Base-by-base conservation (phyloP, 164 flowering plant species). In the Echeveria elegans region DNA sequence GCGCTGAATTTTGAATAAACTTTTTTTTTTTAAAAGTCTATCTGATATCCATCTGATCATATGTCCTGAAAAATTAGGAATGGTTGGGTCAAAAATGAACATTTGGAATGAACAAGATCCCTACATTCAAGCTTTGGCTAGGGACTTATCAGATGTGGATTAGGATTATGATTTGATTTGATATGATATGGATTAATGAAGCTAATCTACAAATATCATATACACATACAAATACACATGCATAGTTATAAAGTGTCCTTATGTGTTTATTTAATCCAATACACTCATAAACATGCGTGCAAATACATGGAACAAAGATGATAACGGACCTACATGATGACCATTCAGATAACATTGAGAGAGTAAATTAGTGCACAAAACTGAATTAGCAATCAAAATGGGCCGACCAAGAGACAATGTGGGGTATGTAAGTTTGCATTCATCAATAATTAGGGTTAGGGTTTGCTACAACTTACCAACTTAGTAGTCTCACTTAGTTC, bases 301-400 rank as follows among this genome's bases (percentile, higher is more conserved):
- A 50, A 3, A 34, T 23, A 23, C 3, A 50, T 50, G 26, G 26
- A 50, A n/a, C 56, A 50, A 50, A 21, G 24, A 50, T 50, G 56
- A 50, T n/a, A 26, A 50, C 21, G 56, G 9, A n/a, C 26, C 26
- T 50, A 50, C 56, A 6, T 50, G 56, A n/a, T 21, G 0, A 50
- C 56, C 56, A 50, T 23, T n/a, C n/a, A 50, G 56, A 50, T 43
- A n/a, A 50, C 28, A 50, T 50, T n/a, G 56, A 50, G 56, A 50
- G 5, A 26, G 4, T 26, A n/a, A 50, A 50, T 50, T n/a, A n/a
- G 56, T 50, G 56, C 56, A 1, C 23, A 50, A 21, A 50, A 50
- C 56, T 7, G 4, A 50, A 50, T 50, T 50, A 50, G 56, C 56
- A 50, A 50, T 23, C 56, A n/a, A 50, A 21, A n/a, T 6, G 56